Conservation (phyloP, 2,329 filamentous ascomycete genomes). For the Diplodia intermedia region DNA sequence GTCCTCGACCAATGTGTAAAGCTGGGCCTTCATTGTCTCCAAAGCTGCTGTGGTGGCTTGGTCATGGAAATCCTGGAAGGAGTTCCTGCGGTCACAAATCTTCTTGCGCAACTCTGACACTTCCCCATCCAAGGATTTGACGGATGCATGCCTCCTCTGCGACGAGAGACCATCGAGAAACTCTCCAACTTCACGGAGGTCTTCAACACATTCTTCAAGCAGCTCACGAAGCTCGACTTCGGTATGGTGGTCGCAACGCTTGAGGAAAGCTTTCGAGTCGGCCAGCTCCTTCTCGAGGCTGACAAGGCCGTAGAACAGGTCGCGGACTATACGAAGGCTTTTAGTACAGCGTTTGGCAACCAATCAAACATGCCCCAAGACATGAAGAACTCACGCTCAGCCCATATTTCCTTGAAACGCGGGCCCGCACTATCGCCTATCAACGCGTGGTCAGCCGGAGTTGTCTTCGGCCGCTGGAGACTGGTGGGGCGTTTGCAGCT, state of each 20-base stretch:
- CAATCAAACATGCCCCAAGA: background rate
- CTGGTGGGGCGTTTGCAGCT: background rate
- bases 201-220: slow-evolving; percentile 13
- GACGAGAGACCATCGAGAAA: slow-evolving; percentile 1
- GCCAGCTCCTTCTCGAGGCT: slow-evolving; percentile 6
- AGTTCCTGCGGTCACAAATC: slow-evolving; percentile 4
- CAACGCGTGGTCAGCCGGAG: background rate
- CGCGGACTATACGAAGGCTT: background rate
- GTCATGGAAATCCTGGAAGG: background rate
- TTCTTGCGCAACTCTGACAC: slow-evolving; percentile 1
- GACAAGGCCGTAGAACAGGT: background rate
- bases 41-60: background rate
- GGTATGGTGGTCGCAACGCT: slow-evolving; percentile 13
- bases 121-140: background rate
- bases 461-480: background rate
- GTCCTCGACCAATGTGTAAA: slow-evolving; percentile 14
- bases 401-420: background rate
- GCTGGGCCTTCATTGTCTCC: slow-evolving; percentile 16
- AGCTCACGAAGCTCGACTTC: slow-evolving; percentile 24
- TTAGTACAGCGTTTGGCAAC: background rate
- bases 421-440: slow-evolving; percentile 1
- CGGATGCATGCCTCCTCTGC: background rate
- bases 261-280: slow-evolving; percentile 11
- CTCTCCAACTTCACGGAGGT: background rate
- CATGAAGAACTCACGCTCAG: background rate